Base-by-base conservation (phyloP, 495 filamentous ascomycete genomes). In the Amphirosellinia nigrospora region DNA sequence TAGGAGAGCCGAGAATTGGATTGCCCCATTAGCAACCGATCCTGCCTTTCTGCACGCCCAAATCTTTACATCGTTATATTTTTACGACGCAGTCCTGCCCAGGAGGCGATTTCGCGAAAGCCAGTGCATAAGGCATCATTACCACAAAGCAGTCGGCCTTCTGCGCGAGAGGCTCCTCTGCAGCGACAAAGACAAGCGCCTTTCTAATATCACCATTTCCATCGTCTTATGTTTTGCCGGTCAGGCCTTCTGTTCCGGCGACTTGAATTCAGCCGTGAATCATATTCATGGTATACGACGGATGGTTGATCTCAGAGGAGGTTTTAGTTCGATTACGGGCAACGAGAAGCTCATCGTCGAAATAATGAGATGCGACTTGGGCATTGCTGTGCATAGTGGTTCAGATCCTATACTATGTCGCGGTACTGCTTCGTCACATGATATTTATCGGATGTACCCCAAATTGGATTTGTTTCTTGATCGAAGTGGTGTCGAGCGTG, bases 251-350 rank as follows among this genome's bases (percentile, higher is more conserved):
- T 46, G 74, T 7, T 72, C 64, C 3, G 74, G 77, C 16, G 79
- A 84, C 63, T 64, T 63, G 30, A 53, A 70, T 16, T 62, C 81
- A 0, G 80, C 77, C 9, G 70, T 60, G 6, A 70, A 81, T 50
- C 83, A 85, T 70, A 74, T 82, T 39, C 26, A 75, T 28, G 82
- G 82, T 1, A 72, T 84, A 9, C 74, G 71, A 4, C 80, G 77
- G 60, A 78, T 85, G 13, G 72, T 81, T 52, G 68, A 73, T 32
- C 48, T 84, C 32, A 78, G 78, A 53, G 82, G 81, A 0, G 82
- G 82, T 0, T 23, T 82, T 2, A 16, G 5, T 30, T 71, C 67
- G 13, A 71, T 82, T 19, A 55, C 11, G 10, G 50, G 71, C 1
- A 78, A 77, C 23, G 50, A 55, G 23, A 79, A 80, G 62, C 72